These are phyloP conservation scores for Nigrospora sphaerica DNA, from an alignment of 2,329 filamentous ascomycete genomes.

Conservation along the genomic window DNA sequence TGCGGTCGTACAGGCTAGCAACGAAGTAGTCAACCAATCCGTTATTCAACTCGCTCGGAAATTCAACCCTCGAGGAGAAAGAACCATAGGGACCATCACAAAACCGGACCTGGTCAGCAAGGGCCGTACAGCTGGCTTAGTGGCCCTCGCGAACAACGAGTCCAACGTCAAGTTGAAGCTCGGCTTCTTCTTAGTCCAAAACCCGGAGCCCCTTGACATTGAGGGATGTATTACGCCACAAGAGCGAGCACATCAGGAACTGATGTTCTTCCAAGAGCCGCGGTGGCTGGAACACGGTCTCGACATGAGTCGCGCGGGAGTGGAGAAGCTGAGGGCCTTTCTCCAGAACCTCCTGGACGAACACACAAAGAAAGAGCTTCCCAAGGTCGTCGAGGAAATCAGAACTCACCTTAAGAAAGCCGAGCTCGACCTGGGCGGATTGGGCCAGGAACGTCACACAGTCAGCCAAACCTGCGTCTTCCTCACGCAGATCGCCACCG, in stretches of 20 bases:
- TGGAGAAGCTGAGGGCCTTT: constrained; percentile 9
- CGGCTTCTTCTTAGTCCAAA: constrained; percentile 26
- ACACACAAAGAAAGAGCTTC: constrained; percentile 21
- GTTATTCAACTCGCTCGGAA: constrained; percentile 22
- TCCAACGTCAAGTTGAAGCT: constrained; percentile 35
- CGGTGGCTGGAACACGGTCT: constrained; percentile 21
- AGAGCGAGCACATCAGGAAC: constrained; percentile 25
- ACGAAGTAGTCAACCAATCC: constrained; percentile 29
- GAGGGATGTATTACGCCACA: constrained; percentile 25
- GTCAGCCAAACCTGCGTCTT: constrained; percentile 11
- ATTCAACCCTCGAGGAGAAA: constrained; percentile 21
- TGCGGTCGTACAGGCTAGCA: constrained; percentile 32
- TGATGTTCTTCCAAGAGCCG: constrained; percentile 30
- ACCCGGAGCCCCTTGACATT: constrained; percentile 23
- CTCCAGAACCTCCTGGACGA: constrained; percentile 16
- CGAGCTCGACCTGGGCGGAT: constrained; percentile 2
- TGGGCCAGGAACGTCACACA: constrained; percentile 11
- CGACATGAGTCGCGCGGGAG: constrained; percentile 11
- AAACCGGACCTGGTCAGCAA: constrained; percentile 29
- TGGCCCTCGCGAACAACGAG: constrained; percentile 18
- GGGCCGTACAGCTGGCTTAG: constrained; percentile 12
- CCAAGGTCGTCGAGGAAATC: constrained; percentile 16
- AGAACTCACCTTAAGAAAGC: constrained; percentile 5
- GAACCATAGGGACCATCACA: constrained; percentile 36
- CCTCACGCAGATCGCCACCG: constrained; percentile 12